Evolutionary conservation across 345 rosid species (phyloP).

Genomic region (Erodium maritimum): DNA sequence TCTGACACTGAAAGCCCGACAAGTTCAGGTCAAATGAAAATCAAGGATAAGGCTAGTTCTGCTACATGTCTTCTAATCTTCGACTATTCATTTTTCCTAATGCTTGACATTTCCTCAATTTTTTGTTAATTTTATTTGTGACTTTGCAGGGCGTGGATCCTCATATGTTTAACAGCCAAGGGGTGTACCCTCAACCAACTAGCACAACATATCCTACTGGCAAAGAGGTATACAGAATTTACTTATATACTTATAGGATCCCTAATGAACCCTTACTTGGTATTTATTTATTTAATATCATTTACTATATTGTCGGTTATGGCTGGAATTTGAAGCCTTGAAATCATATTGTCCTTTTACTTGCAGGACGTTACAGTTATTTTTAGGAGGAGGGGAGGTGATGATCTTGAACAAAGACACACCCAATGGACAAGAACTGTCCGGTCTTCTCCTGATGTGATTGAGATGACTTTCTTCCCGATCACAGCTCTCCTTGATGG

Average conservation of each 20-base stretch:
- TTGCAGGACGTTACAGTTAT: conserved; percentile 67
- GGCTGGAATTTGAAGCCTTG: background rate
- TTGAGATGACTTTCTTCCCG: conserved; percentile 59
- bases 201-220: conserved; percentile 38
- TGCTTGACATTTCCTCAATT: conserved; percentile 2
- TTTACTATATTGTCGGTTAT: background rate
- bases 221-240: conserved; percentile 42
- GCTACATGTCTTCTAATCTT: conserved; percentile 4
- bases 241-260: background rate
- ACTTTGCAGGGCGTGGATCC: conserved; percentile 44
- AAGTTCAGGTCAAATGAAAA: conserved; percentile 40
- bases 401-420: conserved; percentile 61
- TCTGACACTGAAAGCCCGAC: conserved; percentile 24
- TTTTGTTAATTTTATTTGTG: background rate
- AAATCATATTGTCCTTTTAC: conserved; percentile 5
- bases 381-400: conserved; percentile 71
- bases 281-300: background rate
- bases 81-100: background rate
- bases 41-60: conserved; percentile 63
- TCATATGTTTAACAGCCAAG: conserved; percentile 57
- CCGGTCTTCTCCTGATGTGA: conserved; percentile 49
- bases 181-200: conserved; percentile 68
- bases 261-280: background rate
- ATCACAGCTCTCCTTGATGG: conserved; percentile 50
- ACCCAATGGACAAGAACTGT: conserved; percentile 51